These are phyloP conservation scores for Candida xiaguanensis DNA, from an alignment of 805 yeast genomes.

Conservation along the genomic window DNA sequence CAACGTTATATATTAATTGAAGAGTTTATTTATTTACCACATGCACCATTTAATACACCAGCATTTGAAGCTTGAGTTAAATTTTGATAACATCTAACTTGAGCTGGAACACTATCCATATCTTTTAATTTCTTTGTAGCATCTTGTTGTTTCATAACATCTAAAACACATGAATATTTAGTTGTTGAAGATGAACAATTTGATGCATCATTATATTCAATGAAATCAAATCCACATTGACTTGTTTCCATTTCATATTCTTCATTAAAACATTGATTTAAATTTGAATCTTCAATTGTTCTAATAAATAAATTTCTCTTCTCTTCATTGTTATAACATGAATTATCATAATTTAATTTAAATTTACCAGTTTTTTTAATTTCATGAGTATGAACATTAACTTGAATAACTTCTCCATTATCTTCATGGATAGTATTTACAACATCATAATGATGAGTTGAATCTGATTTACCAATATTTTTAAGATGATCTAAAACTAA, in stretches of 20 bases:
- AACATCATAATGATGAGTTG: conserved; percentile 9
- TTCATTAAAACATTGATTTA: conserved; percentile 9
- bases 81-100: conserved; percentile 11
- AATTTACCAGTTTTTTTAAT: conserved; percentile 10
- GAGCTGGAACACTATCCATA: conserved; percentile 12
- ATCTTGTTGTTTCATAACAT: conserved; percentile 9
- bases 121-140: conserved; percentile 9
- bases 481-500: conserved; percentile 10
- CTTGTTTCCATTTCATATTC: conserved; percentile 9
- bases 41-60: conserved; percentile 10
- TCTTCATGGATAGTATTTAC: conserved; percentile 9
- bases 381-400: conserved; percentile 11
- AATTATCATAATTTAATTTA: conserved; percentile 9
- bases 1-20: too few species aligned
- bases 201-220: conserved; percentile 9
- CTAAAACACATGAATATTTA: conserved; percentile 11
- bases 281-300: conserved; percentile 7
- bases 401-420: conserved; percentile 11
- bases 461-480: conserved; percentile 6
- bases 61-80: conserved; percentile 7
- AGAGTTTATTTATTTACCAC: conserved; percentile 11
- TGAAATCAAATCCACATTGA: conserved; percentile 11
- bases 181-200: conserved; percentile 9
- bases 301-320: conserved; percentile 9
- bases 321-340: conserved; percentile 6